A percentile compares a stretch with the other conserved stretches of the same genome.
These are phyloP conservation scores for Globisporangium apiculatum DNA, from an alignment of 352 stramenopile species.

Conservation along the genomic window DNA sequence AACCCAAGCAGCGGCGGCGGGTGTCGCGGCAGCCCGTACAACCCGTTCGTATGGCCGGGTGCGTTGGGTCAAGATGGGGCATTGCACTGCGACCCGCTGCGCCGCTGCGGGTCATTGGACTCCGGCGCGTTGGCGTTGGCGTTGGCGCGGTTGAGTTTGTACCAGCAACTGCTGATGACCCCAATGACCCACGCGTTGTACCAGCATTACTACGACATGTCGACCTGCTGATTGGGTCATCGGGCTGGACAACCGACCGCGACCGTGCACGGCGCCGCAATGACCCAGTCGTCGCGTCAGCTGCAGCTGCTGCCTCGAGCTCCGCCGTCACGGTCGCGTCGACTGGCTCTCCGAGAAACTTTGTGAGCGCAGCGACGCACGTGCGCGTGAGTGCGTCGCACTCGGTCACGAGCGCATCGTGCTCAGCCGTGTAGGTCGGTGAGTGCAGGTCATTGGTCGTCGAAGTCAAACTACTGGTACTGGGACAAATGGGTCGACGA, in stretches of 20 bases:
- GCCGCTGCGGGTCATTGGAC: neutral
- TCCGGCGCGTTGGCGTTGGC: neutral
- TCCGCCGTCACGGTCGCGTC: neutral
- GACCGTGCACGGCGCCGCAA: conserved; percentile 6
- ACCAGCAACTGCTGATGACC: too few relatives aligned
- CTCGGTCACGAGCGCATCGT: conserved; percentile 47
- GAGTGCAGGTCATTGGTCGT: conserved; percentile 9
- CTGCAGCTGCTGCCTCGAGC: neutral
- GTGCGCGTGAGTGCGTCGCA: conserved; percentile 55
- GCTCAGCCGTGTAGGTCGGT: conserved; percentile 7
- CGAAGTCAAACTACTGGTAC: neutral
- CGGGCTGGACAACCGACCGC: conserved; percentile 7
- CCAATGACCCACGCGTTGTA: too few relatives aligned
- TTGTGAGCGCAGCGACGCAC: conserved; percentile 52
- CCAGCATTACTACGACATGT: too few relatives aligned
- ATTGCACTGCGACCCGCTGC: conserved; percentile 7
- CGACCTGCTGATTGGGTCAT: neutral
- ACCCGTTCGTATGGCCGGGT: conserved; percentile 37
- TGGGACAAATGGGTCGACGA: neutral
- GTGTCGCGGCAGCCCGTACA: conserved; percentile 58
- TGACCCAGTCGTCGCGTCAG: neutral
- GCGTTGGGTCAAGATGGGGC: neutral
- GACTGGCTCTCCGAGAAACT: conserved; percentile 37
- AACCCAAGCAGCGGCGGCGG: conserved; percentile 53
- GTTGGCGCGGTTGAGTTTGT: neutral